Percentiles rank a stretch among this genome's conserved stretches.
These are phyloP conservation scores for Lolium multiflorum DNA, from an alignment of 176 grass and related monocot genomes.

Conservation along the genomic window DNA sequence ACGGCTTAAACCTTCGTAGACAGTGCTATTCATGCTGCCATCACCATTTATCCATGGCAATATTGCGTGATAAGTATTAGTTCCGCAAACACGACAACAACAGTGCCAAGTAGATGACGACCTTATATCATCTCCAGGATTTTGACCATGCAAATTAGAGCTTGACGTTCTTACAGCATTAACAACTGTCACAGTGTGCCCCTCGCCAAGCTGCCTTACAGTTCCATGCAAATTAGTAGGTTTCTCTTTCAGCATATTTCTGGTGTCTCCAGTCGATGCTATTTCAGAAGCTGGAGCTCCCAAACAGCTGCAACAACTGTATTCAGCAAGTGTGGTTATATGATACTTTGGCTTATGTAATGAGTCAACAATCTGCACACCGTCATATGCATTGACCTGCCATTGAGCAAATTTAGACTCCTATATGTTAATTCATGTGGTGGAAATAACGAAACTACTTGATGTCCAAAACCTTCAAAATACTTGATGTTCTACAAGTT, in stretches of 20 bases:
- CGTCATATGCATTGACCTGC: constrained; percentile 89
- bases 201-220: constrained; percentile 65
- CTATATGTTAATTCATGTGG: constrained; percentile 15
- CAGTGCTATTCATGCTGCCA: constrained; percentile 73
- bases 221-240: constrained; percentile 39
- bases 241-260: constrained; percentile 46
- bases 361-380: constrained; percentile 67
- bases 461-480: background rate
- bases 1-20: constrained; percentile 75
- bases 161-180: constrained; percentile 45
- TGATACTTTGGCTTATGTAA: constrained; percentile 83
- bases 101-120: constrained; percentile 1
- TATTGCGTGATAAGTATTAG: constrained; percentile 63
- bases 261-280: constrained; percentile 38
- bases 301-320: constrained; percentile 42
- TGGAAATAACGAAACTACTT: constrained; percentile 2
- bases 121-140: constrained; percentile 21
- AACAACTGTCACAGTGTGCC: constrained; percentile 78
- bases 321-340: constrained; percentile 50
- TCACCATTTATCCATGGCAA: constrained; percentile 96
- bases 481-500: background rate
- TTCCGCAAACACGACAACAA: constrained; percentile 28
- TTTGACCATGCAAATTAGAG: constrained; percentile 13
- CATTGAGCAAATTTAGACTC: constrained; percentile 43
- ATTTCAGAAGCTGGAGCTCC: constrained; percentile 27